Evolutionary conservation across 768 basidiomycete species (phyloP), one percentile per base, ranked within the genome.

Genomic region (Trametes punicea): DNA sequence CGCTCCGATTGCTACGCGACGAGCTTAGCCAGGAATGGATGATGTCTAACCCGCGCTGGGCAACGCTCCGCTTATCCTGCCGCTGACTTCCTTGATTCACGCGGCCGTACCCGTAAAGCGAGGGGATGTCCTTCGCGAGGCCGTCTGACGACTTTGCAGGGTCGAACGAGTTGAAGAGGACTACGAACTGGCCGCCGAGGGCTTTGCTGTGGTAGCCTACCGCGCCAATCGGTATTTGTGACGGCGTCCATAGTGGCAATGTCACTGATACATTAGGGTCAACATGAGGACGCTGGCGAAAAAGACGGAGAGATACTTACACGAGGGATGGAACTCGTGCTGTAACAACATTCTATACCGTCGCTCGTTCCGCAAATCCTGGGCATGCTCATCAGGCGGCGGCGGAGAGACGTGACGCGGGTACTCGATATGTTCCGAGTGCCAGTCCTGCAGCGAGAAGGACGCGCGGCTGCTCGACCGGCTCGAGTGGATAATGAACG

Each of bases 181-280:
- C 84, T 56, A 88, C 70, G 62, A 93, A 93, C 41, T 72, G 69
- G 2, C 90, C 90, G 18, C 71, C 70, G 11, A 71, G 70, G 0
- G 84, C 80, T 61, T 84, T 87, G 42, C 74, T 75, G 23, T 91
- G 70, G 66, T 87, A 93, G 2, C 91, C 91, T 8, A 93, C 84
- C 2, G 84, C 82, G 8, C 90, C 91, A 2, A 91, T 70, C 15
- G 75, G 67, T 0, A 92, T 80, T 4, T 63, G 75, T 3, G 78
- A 71, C 2, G 90, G 90, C 6, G 73, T 76, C 90, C 90, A 93
- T 6, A 91, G 70, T 6, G 90, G 85, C 27, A 73, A 61, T 4
- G 66, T 69, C 15, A 73, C 71, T 73, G 40, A 5, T 5, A n/a
- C 13, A 7, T 8, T 7, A 9, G 3, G 26, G 33, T 13, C 20